Conservation (phyloP, 805 yeast genomes). For the Lipomyces kockii region DNA sequence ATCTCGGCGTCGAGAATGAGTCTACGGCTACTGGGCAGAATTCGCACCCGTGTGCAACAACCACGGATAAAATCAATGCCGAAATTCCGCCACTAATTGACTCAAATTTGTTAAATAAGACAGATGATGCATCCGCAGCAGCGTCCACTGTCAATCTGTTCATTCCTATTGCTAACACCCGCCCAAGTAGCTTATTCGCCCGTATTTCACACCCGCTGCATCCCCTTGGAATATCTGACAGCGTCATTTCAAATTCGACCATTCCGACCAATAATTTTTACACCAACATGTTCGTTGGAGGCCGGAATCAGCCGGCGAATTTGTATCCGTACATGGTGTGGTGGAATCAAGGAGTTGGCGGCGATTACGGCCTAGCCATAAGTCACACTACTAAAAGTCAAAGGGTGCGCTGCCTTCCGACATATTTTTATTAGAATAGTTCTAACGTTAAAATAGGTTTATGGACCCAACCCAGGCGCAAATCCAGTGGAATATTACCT, state of each 20-base stretch:
- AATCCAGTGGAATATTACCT: constrained; percentile 54
- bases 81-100: not conserved
- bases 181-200: constrained; percentile 22
- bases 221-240: constrained; percentile 20
- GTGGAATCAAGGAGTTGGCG: constrained; percentile 54
- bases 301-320: constrained; percentile 60
- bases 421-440: not conserved
- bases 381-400: constrained; percentile 57
- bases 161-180: constrained; percentile 26
- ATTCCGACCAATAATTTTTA: constrained; percentile 79
- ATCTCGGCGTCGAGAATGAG: not conserved
- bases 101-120: not conserved
- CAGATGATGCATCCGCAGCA: not conserved
- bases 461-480: constrained; percentile 53
- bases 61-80: not conserved
- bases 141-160: constrained; percentile 15
- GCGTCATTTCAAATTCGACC: constrained; percentile 48
- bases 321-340: constrained; percentile 71
- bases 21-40: not conserved
- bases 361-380: constrained; percentile 61
- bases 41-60: not conserved
- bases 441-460: constrained; percentile 39
- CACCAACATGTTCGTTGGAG: constrained; percentile 63
- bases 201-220: constrained; percentile 24
- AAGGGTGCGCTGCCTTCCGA: constrained; percentile 40